These are phyloP conservation scores for Escallonia rubra DNA, from an alignment of 129 eudicot genomes.

Conservation along the genomic window DNA sequence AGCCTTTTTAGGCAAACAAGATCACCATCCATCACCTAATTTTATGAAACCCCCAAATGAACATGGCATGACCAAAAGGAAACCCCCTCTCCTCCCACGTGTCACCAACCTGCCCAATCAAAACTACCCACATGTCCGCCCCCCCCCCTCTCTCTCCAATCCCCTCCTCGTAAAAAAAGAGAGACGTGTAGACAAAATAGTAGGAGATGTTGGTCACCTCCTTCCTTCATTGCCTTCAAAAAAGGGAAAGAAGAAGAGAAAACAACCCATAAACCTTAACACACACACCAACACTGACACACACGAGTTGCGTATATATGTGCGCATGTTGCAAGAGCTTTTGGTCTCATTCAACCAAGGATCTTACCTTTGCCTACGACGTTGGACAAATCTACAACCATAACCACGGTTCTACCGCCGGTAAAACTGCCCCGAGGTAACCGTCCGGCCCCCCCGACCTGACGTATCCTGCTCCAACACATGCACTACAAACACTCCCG, in stretches of 20 bases:
- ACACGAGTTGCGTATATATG: too few relatives aligned
- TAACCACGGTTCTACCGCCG: background rate
- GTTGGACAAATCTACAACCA: background rate
- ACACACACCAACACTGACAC: background rate
- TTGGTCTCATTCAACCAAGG: background rate
- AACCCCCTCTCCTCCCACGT: background rate
- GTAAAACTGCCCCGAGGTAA: background rate
- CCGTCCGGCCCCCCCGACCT: background rate
- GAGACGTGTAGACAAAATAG: conserved; percentile 27
- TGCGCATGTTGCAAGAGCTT: too few relatives aligned
- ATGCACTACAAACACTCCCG: background rate
- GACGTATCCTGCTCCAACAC: too few relatives aligned
- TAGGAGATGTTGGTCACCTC: conserved; percentile 50
- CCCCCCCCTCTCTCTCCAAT: background rate
- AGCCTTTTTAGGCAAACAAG: too few relatives aligned
- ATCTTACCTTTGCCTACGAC: background rate
- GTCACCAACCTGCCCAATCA: background rate
- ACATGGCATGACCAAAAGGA: too few relatives aligned
- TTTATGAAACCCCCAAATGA: too few relatives aligned
- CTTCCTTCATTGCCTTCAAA: background rate
- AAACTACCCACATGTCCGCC: conserved; percentile 7
- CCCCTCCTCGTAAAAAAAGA: background rate
- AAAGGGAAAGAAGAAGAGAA: background rate
- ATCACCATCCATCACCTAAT: too few relatives aligned
- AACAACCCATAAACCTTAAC: background rate